Conservation (phyloP, 139 green algal genomes). For the Desmodesmus armatus region DNA sequence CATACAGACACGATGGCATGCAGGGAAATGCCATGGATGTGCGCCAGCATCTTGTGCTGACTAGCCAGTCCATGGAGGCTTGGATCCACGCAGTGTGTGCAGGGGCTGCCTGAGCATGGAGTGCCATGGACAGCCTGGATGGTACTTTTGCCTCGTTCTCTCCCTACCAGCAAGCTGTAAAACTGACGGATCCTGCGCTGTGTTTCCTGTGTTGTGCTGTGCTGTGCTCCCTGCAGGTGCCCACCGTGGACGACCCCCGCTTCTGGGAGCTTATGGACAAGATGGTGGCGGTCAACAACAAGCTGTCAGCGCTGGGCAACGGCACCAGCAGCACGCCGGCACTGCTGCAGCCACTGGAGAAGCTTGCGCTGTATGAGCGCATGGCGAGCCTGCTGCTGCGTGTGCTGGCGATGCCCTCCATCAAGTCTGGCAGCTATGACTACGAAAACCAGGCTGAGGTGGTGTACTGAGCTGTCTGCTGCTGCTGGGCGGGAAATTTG, state of each 20-base stretch:
- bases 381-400: slow-evolving; percentile 57
- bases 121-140: too few relatives aligned
- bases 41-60: too few relatives aligned
- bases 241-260: slow-evolving; percentile 85
- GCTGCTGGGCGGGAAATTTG: too few relatives aligned
- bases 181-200: too few relatives aligned
- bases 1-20: too few relatives aligned
- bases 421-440: slow-evolving; percentile 77
- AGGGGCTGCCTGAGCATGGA: too few relatives aligned
- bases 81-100: too few relatives aligned
- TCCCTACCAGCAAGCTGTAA: too few relatives aligned
- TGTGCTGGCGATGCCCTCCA: slow-evolving; percentile 68
- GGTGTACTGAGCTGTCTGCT: slow-evolving; percentile 29
- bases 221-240: slow-evolving; percentile 61
- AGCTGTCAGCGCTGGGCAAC: slow-evolving; percentile 72
- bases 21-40: too few relatives aligned
- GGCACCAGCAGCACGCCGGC: slow-evolving; percentile 61
- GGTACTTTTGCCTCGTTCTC: too few relatives aligned
- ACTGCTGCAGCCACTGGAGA: slow-evolving; percentile 79
- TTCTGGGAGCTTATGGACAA: slow-evolving; percentile 82
- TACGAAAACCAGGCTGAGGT: slow-evolving; percentile 70
- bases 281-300: slow-evolving; percentile 78
- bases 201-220: neutral
- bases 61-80: too few relatives aligned
- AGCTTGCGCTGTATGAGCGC: slow-evolving; percentile 70